These are phyloP conservation scores for Rubus idaeus DNA, from an alignment of 306 rosid genomes.

Conservation along the genomic window DNA sequence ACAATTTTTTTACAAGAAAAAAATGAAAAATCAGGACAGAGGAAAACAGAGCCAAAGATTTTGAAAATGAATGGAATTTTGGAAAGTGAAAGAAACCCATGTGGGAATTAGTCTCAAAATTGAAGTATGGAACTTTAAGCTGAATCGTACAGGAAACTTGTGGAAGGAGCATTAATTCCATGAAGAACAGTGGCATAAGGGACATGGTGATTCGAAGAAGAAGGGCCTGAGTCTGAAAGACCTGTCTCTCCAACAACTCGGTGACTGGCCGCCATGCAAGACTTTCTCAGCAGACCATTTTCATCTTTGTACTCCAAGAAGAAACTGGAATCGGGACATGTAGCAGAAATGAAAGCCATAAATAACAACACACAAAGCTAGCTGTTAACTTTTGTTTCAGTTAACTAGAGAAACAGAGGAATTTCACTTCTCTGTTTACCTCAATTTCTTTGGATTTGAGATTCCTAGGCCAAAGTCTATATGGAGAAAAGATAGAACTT, in stretches of 20 bases:
- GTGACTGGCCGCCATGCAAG: slow-evolving; percentile 80
- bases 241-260: slow-evolving; percentile 62
- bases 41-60: neutral
- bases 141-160: slow-evolving; percentile 62
- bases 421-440: slow-evolving; percentile 38
- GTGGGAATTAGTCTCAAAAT: neutral
- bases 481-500: slow-evolving; percentile 30
- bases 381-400: neutral
- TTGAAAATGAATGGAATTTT: neutral
- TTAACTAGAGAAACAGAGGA: slow-evolving; percentile 28
- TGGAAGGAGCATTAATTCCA: slow-evolving; percentile 54
- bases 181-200: slow-evolving; percentile 68
- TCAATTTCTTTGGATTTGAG: slow-evolving; percentile 25
- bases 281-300: slow-evolving; percentile 40
- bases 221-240: slow-evolving; percentile 72
- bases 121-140: neutral
- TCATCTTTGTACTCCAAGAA: slow-evolving; percentile 39
- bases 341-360: slow-evolving; percentile 28
- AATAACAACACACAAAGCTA: neutral
- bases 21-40: neutral
- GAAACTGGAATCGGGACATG: slow-evolving; percentile 38
- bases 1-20: neutral
- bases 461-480: slow-evolving; percentile 30
- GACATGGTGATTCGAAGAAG: slow-evolving; percentile 70
- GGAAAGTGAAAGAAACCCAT: neutral